Evolutionary conservation across 805 yeast species (phyloP).

Genomic region (Candida railenensis): DNA sequence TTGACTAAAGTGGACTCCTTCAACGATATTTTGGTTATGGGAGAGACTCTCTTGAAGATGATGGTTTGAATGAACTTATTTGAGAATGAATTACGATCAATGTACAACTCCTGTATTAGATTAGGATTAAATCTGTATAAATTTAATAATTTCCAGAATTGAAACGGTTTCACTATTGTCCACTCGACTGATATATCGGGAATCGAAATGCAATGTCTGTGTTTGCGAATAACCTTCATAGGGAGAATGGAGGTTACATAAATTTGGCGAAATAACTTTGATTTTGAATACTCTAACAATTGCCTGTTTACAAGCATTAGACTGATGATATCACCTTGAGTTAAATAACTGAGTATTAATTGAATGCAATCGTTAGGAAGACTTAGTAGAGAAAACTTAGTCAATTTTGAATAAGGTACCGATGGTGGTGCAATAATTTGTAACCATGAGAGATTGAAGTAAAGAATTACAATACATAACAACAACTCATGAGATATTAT

Average conservation of each 20-base stretch:
- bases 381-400: too few relatives aligned
- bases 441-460: not conserved
- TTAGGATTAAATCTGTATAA: slow-evolving; percentile 3
- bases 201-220: slow-evolving; percentile 1
- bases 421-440: too few relatives aligned
- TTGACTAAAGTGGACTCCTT: not conserved
- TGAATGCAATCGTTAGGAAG: slow-evolving; percentile 3
- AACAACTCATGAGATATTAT: not conserved
- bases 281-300: slow-evolving; percentile 4
- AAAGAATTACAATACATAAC: not conserved
- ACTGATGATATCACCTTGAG: slow-evolving; percentile 10
- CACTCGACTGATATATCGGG: slow-evolving; percentile 6
- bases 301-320: slow-evolving; percentile 2
- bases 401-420: too few relatives aligned
- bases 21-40: not conserved
- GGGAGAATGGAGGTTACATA: slow-evolving; percentile 4
- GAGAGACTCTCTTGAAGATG: not conserved
- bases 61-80: not conserved
- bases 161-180: slow-evolving; percentile 2
- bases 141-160: slow-evolving; percentile 6
- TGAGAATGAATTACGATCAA: slow-evolving; percentile 1
- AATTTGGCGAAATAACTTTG: slow-evolving; percentile 7
- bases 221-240: not conserved
- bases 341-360: not conserved
- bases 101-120: slow-evolving; percentile 2